Evolutionary conservation across 768 basidiomycete species (phyloP).

Genomic region (Leccinum imitatum): DNA sequence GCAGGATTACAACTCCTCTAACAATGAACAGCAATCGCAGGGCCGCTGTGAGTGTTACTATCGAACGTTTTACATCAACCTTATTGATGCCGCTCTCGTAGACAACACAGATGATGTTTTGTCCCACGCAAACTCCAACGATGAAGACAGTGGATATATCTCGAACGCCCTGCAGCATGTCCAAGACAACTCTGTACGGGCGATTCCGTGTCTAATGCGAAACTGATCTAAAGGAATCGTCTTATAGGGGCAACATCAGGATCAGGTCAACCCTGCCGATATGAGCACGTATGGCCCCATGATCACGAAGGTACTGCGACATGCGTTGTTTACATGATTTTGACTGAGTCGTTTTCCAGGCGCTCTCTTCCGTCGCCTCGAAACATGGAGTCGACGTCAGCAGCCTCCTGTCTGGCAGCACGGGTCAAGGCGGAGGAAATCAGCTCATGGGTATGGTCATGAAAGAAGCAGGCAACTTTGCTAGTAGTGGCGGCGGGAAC

Average conservation of each 20-base stretch:
- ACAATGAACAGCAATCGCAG: constrained; percentile 37
- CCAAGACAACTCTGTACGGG: constrained; percentile 21
- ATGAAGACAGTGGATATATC: constrained; percentile 10
- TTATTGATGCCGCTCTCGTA: constrained; percentile 26
- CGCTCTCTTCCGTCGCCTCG: constrained; percentile 15
- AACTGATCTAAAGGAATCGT: not conserved
- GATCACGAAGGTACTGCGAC: constrained; percentile 14
- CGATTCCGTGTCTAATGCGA: not conserved
- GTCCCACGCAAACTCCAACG: constrained; percentile 41
- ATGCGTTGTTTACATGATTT: not conserved
- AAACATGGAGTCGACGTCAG: constrained; percentile 34
- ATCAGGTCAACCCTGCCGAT: constrained; percentile 12
- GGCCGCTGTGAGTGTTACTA: constrained; percentile 25
- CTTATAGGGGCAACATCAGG: constrained; percentile 15
- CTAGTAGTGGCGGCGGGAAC: constrained; percentile 50
- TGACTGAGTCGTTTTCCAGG: constrained; percentile 15
- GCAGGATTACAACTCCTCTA: constrained; percentile 57
- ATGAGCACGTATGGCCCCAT: constrained; percentile 22
- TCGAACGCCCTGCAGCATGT: constrained; percentile 23
- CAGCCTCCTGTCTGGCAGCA: constrained; percentile 25
- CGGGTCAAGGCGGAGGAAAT: constrained; percentile 48
- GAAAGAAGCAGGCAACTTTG: constrained; percentile 75
- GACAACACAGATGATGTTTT: constrained; percentile 70
- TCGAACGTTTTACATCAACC: not conserved
- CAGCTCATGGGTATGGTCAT: constrained; percentile 85